Base-by-base conservation (phyloP, 441 rosid genomes). In the Aquilaria agallochum region DNA sequence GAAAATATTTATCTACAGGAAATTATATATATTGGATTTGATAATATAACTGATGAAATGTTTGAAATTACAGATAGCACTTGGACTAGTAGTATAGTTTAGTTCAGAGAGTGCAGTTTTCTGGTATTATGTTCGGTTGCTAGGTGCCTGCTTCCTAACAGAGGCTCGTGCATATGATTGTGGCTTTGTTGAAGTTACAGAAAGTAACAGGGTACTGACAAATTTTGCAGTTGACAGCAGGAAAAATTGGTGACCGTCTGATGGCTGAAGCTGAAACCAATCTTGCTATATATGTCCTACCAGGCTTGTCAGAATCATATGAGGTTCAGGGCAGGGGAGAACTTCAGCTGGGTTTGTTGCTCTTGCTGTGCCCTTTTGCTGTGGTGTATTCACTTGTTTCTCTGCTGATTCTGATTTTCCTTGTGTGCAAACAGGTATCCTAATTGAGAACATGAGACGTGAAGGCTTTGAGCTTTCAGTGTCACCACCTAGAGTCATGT, bases 251-350 rank as follows among this genome's bases (percentile, higher is more conserved):
- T 67, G 88, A 86, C 63, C 85, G 97, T 49, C 78, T 94, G 66
- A 68, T 78, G 83, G 90, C 97, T 60, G 97, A 94, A 80, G 88
- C 97, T 68, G 97, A 94, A 88, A 94, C 97, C 55, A 93, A 90
- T 72, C 96, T 90, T 73, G 95, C 98, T 70, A 91, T 91, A 64
- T 91, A 94, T 77, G 95, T 90, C 49, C 78, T 91, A 72, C 97
- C 97, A 32, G 92, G 90, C 64, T 36, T 87, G 68, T 79, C 94
- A 65, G 99, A 94, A 59, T 79, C 99, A 42, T 89, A 67, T 73
- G 97, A 94, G 77, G 99, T 94, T 73, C 96, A 94, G 69, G 97
- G 99, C 50, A 87, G 97, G 66, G 99, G 99, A 71, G 96, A 91
- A 80, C 97, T 94, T 74, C 99, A 94, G 82, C 91, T 94, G 46